Evolutionary conservation across 169 alveolate species (phyloP).

Genomic region (Plasmodium ovale): DNA sequence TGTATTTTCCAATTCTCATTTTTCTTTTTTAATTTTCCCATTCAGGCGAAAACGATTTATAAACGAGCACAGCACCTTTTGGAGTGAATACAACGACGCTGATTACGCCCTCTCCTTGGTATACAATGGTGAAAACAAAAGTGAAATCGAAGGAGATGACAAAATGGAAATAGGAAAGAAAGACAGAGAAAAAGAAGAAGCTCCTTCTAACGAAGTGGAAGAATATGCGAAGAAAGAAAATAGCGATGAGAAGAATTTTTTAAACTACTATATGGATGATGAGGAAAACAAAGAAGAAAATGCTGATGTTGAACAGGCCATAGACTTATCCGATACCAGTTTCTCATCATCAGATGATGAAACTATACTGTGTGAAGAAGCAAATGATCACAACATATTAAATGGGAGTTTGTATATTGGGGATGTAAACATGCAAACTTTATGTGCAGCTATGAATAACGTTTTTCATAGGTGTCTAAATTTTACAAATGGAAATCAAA

Average conservation of each 20-base stretch:
- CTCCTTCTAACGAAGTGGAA: not conserved
- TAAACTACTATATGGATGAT: constrained; percentile 7
- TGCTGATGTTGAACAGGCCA: not conserved
- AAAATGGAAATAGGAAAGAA: not conserved
- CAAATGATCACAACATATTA: constrained; percentile 16
- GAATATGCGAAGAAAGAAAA: constrained; percentile 3
- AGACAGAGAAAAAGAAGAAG: not conserved
- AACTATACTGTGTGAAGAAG: not conserved
- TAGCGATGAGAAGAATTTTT: not conserved
- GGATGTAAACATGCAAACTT: constrained; percentile 38
- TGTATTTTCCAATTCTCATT: not conserved
- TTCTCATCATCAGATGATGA: constrained; percentile 14
- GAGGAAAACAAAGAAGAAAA: not conserved
- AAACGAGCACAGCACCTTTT: constrained; percentile 73
- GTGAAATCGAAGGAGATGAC: not conserved
- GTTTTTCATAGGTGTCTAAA: constrained; percentile 22
- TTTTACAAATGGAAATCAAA: constrained; percentile 29
- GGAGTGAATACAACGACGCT: constrained; percentile 53
- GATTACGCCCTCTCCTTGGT: constrained; percentile 17
- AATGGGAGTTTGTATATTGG: constrained; percentile 65
- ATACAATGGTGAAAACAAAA: not conserved
- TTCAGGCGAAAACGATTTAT: constrained; percentile 58
- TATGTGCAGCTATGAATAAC: constrained; percentile 4
- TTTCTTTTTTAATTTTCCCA: not conserved
- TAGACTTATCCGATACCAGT: not conserved